phyloP scores from a whole-genome alignment of 2,329 filamentous ascomycete genomes.

The Aspergillus clavatus region DNA sequence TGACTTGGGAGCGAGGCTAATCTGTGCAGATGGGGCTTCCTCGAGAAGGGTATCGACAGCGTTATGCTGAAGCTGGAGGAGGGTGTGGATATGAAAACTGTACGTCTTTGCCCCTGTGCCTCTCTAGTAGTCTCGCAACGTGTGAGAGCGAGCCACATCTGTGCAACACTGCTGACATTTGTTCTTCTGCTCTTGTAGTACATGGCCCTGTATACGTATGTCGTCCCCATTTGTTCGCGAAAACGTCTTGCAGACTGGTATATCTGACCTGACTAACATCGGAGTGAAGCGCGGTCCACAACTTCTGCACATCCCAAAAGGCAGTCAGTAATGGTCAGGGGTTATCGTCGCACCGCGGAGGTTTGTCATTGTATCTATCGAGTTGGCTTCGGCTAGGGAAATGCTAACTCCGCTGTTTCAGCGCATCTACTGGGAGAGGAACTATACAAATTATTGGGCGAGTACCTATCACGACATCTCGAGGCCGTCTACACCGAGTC shows the following conservation, averaged over 20 bases:
- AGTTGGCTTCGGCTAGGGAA: neutral
- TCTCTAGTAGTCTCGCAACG: neutral
- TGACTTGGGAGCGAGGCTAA: constrained; percentile 15
- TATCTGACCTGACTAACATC: constrained; percentile 13
- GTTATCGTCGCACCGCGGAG: constrained; percentile 63
- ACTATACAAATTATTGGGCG: constrained; percentile 84
- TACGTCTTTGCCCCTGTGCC: constrained; percentile 38
- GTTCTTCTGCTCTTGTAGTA: constrained; percentile 53
- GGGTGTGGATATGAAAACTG: constrained; percentile 88
- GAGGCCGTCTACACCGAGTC: constrained; percentile 66
- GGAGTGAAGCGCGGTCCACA: constrained; percentile 72
- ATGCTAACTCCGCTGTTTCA: constrained; percentile 34
- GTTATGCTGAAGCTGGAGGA: constrained; percentile 92
- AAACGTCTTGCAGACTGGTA: constrained; percentile 17
- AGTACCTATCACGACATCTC: constrained; percentile 77
- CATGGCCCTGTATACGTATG: constrained; percentile 90
- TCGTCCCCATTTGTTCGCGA: neutral
- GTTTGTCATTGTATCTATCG: constrained; percentile 45
- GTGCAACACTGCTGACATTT: constrained; percentile 12
- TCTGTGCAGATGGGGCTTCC: constrained; percentile 71
- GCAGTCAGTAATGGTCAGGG: constrained; percentile 60
- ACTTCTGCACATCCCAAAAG: constrained; percentile 98
- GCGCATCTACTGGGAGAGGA: constrained; percentile 95
- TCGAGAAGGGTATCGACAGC: constrained; percentile 80
- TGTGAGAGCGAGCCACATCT: constrained; percentile 1